Evolutionary conservation across 441 rosid species (phyloP).

Genomic region (Capsella rubella): DNA sequence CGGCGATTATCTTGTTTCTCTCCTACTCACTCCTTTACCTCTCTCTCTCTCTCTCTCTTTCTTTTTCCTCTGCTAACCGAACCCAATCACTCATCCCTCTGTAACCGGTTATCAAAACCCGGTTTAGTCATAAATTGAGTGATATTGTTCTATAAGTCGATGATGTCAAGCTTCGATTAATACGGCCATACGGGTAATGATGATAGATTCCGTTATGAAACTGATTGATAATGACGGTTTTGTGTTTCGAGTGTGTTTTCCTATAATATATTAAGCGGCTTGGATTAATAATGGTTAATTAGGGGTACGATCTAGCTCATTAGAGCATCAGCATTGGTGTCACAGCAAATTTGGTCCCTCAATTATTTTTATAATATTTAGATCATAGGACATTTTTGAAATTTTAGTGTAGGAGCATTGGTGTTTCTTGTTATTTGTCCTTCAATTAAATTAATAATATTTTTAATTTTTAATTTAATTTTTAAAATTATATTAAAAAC

Average conservation of each 20-base stretch:
- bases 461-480: too few species aligned
- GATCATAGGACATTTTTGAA: too few species aligned
- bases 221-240: not conserved
- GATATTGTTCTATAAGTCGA: too few species aligned
- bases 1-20: conserved; percentile 37
- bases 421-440: too few species aligned
- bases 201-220: conserved; percentile 1
- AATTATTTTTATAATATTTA: too few species aligned
- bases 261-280: not conserved
- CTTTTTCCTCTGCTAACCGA: conserved; percentile 28
- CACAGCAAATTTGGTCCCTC: too few species aligned
- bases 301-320: not conserved
- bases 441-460: too few species aligned
- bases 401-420: too few species aligned
- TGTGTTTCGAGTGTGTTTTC: too few species aligned
- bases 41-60: not conserved
- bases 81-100: not conserved
- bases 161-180: not conserved
- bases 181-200: conserved; percentile 4
- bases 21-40: not conserved
- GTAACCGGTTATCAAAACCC: conserved; percentile 20
- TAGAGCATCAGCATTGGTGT: too few species aligned
- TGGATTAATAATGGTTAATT: not conserved
- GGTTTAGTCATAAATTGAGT: conserved; percentile 28
- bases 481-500: too few species aligned